Percentiles rank a stretch among this genome's conserved stretches.
phyloP scores from a whole-genome alignment of 2,329 filamentous ascomycete species.

The Celoporthe dispersa region DNA sequence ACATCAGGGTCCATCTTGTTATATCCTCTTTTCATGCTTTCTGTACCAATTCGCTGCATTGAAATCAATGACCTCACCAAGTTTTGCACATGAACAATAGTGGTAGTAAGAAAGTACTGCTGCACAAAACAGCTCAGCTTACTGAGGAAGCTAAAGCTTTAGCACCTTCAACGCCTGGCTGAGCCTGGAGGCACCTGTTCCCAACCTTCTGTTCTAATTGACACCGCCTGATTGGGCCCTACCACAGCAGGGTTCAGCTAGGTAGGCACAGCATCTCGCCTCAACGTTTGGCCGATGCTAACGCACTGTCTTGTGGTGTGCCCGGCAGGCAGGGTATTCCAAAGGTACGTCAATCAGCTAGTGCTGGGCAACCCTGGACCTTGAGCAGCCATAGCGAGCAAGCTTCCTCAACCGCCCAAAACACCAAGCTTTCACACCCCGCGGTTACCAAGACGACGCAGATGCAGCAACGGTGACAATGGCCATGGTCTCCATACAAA shows the following conservation, averaged over 20 bases:
- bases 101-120: background rate
- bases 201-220: slow-evolving; percentile 11
- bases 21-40: background rate
- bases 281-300: background rate
- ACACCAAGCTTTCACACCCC: slow-evolving; percentile 20
- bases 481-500: slow-evolving; percentile 28
- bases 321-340: slow-evolving; percentile 9
- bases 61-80: slow-evolving; percentile 28
- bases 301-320: background rate
- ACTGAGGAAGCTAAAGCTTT: background rate
- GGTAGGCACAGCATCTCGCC: background rate
- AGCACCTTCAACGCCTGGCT: background rate
- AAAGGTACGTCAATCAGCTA: too few species aligned
- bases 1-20: background rate
- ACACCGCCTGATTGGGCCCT: slow-evolving; percentile 19
- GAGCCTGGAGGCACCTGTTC: background rate
- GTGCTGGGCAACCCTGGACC: background rate
- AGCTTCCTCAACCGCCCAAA: slow-evolving; percentile 5
- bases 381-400: slow-evolving; percentile 4
- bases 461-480: slow-evolving; percentile 32
- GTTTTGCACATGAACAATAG: slow-evolving; percentile 15
- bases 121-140: background rate
- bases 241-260: background rate
- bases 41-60: background rate
- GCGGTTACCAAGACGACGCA: slow-evolving; percentile 9